Percentiles rank a stretch among this genome's conserved stretches.
Evolutionary conservation across 371 early-diverging fungal species (phyloP).

Genomic region (Conidiobolus incongruus): DNA sequence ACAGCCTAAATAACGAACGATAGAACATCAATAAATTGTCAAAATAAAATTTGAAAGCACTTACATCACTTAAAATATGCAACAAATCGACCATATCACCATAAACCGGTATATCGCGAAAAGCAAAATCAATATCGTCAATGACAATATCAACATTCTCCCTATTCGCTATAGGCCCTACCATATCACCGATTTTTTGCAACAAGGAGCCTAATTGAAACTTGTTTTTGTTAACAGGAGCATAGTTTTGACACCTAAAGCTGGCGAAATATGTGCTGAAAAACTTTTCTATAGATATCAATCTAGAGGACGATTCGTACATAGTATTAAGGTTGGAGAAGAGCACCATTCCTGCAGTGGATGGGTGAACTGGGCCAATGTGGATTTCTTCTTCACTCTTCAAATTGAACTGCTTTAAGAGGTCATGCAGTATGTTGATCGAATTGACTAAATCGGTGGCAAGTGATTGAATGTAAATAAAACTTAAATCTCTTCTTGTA

Average conservation of each 20-base stretch:
- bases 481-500: too few species aligned
- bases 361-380: too few species aligned
- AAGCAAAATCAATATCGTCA: conserved; percentile 2
- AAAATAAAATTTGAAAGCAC: not conserved
- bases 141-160: conserved; percentile 1
- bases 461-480: too few species aligned
- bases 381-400: too few species aligned
- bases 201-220: not conserved
- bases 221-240: not conserved
- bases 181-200: not conserved
- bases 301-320: too few species aligned
- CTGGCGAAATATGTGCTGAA: too few species aligned
- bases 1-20: not conserved
- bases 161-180: not conserved
- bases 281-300: too few species aligned
- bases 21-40: not conserved
- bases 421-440: too few species aligned
- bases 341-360: too few species aligned
- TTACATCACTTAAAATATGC: conserved; percentile 1
- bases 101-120: not conserved
- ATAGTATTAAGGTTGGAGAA: too few species aligned
- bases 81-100: not conserved
- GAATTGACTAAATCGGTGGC: too few species aligned
- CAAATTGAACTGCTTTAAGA: too few species aligned
- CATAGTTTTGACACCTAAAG: not conserved